These are phyloP conservation scores for Penicillium silybi DNA, from an alignment of 495 filamentous ascomycete species.

Conservation along the genomic window DNA sequence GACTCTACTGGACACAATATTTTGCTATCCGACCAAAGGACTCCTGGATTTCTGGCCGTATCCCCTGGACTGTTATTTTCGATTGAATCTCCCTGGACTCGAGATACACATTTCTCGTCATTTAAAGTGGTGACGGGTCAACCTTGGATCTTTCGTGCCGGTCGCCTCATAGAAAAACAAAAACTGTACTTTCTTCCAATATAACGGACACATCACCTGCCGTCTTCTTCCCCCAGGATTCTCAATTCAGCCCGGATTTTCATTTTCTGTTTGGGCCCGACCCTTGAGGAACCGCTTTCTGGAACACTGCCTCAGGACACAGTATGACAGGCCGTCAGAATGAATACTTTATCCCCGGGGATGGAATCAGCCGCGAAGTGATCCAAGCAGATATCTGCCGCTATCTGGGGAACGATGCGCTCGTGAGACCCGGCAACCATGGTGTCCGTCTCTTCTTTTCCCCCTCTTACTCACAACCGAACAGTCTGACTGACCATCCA, in stretches of 20 bases:
- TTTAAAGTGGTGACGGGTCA: constrained; percentile 22
- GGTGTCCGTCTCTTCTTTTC: constrained; percentile 54
- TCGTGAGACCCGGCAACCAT: constrained; percentile 79
- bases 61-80: constrained; percentile 18
- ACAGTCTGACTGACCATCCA: constrained; percentile 33
- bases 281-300: constrained; percentile 33
- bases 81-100: constrained; percentile 15
- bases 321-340: constrained; percentile 59
- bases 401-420: constrained; percentile 87
- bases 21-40: constrained; percentile 18
- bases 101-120: constrained; percentile 1
- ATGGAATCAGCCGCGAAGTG: constrained; percentile 89
- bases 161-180: constrained; percentile 24
- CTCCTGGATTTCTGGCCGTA: constrained; percentile 14
- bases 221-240: constrained; percentile 8
- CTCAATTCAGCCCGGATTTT: constrained; percentile 13
- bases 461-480: constrained; percentile 1
- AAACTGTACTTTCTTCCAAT: constrained; percentile 24
- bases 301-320: constrained; percentile 27
- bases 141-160: constrained; percentile 15
- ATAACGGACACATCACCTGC: constrained; percentile 18
- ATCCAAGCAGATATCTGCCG: constrained; percentile 94
- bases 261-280: constrained; percentile 25
- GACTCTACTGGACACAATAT: constrained; percentile 13
- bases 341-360: constrained; percentile 82